phyloP scores from a whole-genome alignment of 805 yeast species.

The Komagataella kurtzmanii region DNA sequence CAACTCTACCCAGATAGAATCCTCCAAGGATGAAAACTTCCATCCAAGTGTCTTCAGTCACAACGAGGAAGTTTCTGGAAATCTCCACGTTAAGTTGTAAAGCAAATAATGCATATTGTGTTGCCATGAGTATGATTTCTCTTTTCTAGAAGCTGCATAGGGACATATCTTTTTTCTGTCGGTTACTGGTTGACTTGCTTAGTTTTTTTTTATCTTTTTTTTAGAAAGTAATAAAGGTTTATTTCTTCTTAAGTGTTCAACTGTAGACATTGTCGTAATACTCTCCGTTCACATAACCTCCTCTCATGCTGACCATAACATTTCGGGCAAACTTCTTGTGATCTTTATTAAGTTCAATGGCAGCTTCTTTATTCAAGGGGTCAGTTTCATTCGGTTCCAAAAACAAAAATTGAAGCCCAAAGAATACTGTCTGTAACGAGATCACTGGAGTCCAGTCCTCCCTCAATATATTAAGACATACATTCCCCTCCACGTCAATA shows the following conservation, averaged over 20 bases:
- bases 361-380: conserved; percentile 88
- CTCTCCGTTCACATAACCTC: conserved; percentile 46
- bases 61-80: neutral
- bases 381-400: conserved; percentile 87
- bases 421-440: conserved; percentile 64
- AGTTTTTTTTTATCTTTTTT: too few relatives aligned
- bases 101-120: neutral
- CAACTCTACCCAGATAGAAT: neutral
- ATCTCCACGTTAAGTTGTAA: neutral
- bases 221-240: neutral
- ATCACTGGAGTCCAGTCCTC: conserved; percentile 97
- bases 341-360: conserved; percentile 36
- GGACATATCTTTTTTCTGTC: neutral
- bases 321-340: conserved; percentile 35
- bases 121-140: neutral
- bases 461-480: conserved; percentile 79
- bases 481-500: conserved; percentile 80
- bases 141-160: neutral
- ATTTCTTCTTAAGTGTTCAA: neutral
- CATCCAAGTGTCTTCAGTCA: neutral
- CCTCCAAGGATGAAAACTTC: neutral
- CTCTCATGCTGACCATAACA: conserved; percentile 57
- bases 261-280: conserved; percentile 47
- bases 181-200: neutral
- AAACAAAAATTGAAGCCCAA: conserved; percentile 77